A percentile compares a stretch with the other conserved stretches of the same genome.
These are phyloP conservation scores for Plectranthus barbatus DNA, from an alignment of 257 asterid species.

Conservation along the genomic window DNA sequence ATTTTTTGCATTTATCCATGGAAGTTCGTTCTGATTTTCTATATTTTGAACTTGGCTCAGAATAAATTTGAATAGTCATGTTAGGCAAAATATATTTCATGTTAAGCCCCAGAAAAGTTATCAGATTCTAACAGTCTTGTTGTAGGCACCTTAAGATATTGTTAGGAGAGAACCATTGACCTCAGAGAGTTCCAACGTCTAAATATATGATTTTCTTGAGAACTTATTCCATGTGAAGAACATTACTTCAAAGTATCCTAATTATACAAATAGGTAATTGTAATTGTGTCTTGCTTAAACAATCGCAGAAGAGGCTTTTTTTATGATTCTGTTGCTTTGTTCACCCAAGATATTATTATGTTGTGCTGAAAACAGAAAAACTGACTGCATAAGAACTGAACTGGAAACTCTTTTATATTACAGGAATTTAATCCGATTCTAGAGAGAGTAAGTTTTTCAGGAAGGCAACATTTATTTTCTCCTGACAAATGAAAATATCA, in stretches of 20 bases:
- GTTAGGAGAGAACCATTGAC: background rate
- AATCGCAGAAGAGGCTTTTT: too few relatives aligned
- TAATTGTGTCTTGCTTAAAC: too few relatives aligned
- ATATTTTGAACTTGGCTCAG: background rate
- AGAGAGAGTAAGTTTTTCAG: background rate
- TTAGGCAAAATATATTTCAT: background rate
- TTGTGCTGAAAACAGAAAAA: background rate
- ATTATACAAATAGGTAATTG: too few relatives aligned
- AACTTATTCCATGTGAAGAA: too few relatives aligned
- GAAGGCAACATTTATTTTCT: background rate
- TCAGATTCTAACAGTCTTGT: background rate
- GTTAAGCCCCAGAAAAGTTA: background rate
- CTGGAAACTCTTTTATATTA: background rate
- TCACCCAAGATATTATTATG: background rate
- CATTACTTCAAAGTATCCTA: too few relatives aligned
- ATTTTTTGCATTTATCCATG: too few relatives aligned
- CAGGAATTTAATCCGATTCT: background rate
- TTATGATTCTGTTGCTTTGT: background rate
- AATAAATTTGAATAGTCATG: background rate
- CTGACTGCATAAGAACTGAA: background rate
- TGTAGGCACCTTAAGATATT: slow-evolving; percentile 1
- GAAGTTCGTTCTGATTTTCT: background rate
- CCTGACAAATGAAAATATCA: background rate
- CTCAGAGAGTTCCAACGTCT: background rate
- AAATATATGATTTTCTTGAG: too few relatives aligned